Base-by-base conservation (phyloP, 2,329 filamentous ascomycete species). In the Blumeriella jaapii region DNA sequence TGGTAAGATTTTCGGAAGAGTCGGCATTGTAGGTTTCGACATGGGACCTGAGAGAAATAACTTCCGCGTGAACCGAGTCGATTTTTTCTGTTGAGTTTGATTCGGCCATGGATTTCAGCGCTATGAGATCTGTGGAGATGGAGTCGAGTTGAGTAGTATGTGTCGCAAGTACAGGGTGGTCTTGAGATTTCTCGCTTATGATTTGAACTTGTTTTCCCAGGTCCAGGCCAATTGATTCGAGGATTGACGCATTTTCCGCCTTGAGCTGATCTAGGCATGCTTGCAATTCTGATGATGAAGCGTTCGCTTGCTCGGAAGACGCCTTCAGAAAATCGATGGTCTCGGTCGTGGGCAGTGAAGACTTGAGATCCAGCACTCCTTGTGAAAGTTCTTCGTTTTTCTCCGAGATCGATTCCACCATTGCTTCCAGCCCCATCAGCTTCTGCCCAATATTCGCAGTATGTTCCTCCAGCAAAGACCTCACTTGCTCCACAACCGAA, bases 221-320 rank as follows among this genome's bases (percentile, higher is more conserved):
- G 31, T 50, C 46, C n/a, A 44, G 12, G 5, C 47, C 47, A 15
- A 54, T 38, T 13, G 46, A 37, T 19, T 46, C 40, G 6, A 52
- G 41, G 13, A 55, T 44, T 3, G 36, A 27, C 11, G 42, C 49
- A 18, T 54, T 41, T 38, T 55, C 51, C 7, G 36, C 36, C 36
- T 52, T 49, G 27, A 55, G 37, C 40, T 55, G 50, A 28, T 55
- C 52, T 20, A 55, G 33, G 32, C 55, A 51, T 24, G 47, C 49
- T 38, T 53, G 51, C 33, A 55, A 41, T 10, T 50, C 46, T 2
- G 49, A 38, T 7, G 39, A 44, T 11, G 39, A 44, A 1, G 49
- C 52, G 36, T 32, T 42, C 23, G 47, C 47, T 35, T 49, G 41
- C 11, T 53, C 45, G 5, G 42, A 45, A 18, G 36, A 42, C 6